phyloP scores from a whole-genome alignment of 2,329 filamentous ascomycete species.

The Hypocrella siamensis region DNA sequence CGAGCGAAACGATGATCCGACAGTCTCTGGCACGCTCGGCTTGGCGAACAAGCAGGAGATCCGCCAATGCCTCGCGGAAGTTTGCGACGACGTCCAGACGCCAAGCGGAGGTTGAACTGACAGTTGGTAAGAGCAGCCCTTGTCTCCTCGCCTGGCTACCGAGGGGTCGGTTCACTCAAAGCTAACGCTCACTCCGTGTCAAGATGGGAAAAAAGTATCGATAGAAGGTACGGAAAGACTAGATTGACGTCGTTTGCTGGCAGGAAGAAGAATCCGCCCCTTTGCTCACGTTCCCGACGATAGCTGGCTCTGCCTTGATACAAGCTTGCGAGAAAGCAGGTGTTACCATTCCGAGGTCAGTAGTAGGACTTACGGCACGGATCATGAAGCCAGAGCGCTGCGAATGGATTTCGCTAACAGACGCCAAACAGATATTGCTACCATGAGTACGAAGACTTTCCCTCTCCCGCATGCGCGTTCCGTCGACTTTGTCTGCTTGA shows the following conservation, averaged over 20 bases:
- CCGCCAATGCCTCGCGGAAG: conserved; percentile 49
- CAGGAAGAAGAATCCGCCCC: background rate
- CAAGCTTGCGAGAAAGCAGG: conserved; percentile 99
- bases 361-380: background rate
- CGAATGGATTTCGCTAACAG: background rate
- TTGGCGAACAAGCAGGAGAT: conserved; percentile 46
- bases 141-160: conserved; percentile 2
- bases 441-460: conserved; percentile 58
- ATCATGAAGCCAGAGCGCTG: background rate
- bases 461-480: background rate
- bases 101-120: conserved; percentile 89
- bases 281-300: conserved; percentile 18
- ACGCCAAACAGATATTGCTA: conserved; percentile 74
- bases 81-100: conserved; percentile 70
- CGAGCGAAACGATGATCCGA: conserved; percentile 53
- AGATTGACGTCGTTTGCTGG: conserved; percentile 6
- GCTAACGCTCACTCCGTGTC: conserved; percentile 13
- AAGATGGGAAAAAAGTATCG: conserved; percentile 95
- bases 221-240: conserved; percentile 66
- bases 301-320: conserved; percentile 90
- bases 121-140: conserved; percentile 52
- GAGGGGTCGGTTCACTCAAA: background rate
- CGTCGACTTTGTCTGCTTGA: too few relatives aligned
- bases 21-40: conserved; percentile 52
- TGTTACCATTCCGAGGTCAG: conserved; percentile 64